phyloP scores from a whole-genome alignment of 2,329 filamentous ascomycete genomes.

The Bipolaris oryzae region DNA sequence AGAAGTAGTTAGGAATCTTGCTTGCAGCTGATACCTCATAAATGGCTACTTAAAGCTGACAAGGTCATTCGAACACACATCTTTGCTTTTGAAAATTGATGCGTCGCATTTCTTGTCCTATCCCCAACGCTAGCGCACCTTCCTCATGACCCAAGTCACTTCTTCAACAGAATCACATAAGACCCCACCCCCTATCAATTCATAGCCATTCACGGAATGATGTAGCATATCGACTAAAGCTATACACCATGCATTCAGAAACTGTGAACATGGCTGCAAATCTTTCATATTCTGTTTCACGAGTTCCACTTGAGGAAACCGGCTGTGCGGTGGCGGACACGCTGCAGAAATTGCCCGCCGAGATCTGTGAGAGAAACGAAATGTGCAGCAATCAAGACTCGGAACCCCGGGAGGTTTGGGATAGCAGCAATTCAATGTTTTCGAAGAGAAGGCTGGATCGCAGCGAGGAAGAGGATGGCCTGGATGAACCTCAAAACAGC shows the following conservation, averaged over 20 bases:
- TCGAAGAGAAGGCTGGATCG: not conserved
- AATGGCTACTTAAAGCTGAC: too few relatives aligned
- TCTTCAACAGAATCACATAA: slow-evolving; percentile 2
- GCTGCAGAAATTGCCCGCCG: slow-evolving; percentile 2
- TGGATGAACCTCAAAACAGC: not conserved
- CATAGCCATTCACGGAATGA: slow-evolving; percentile 9
- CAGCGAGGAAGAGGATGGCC: not conserved
- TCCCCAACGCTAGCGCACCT: not conserved
- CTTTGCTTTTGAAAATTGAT: not conserved
- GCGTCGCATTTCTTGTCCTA: not conserved
- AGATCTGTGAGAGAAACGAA: not conserved
- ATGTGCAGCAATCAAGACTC: not conserved
- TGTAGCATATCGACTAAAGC: not conserved
- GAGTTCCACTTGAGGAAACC: slow-evolving; percentile 1
- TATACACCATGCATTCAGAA: not conserved
- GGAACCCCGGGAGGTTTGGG: not conserved
- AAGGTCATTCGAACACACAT: too few relatives aligned
- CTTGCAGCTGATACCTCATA: too few relatives aligned
- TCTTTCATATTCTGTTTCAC: not conserved
- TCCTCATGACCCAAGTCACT: slow-evolving; percentile 4
- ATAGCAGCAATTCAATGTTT: not conserved
- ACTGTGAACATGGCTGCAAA: not conserved
- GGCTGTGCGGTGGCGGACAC: slow-evolving; percentile 5
- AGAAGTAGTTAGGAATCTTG: too few relatives aligned
- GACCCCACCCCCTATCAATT: slow-evolving; percentile 11